Conservation (phyloP, 805 yeast genomes). For the Candida chauliodis region DNA sequence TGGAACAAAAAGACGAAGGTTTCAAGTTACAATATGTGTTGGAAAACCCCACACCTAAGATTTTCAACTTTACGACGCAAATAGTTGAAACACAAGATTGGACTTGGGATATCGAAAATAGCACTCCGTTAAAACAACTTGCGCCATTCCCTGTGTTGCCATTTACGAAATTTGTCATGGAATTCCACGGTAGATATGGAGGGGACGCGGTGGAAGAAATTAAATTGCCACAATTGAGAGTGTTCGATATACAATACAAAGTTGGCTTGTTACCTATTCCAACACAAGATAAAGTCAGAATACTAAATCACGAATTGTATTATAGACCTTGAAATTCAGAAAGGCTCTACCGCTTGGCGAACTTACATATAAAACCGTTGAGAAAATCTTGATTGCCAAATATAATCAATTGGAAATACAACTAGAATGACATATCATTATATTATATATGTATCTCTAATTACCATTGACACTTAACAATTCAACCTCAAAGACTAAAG, state of each 20-base stretch:
- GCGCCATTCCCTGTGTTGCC: conserved; percentile 56
- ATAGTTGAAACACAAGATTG: conserved; percentile 30
- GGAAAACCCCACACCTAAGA: conserved; percentile 73
- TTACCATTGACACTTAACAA: conserved; percentile 45
- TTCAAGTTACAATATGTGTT: conserved; percentile 43
- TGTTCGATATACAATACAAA: conserved; percentile 66
- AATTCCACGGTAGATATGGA: conserved; percentile 21
- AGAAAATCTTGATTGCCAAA: too few relatives aligned
- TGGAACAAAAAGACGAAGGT: conserved; percentile 14
- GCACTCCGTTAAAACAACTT: conserved; percentile 27
- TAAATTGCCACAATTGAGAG: conserved; percentile 58
- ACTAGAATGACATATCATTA: not conserved
- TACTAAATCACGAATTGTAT: conserved; percentile 13
- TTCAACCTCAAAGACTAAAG: conserved; percentile 83
- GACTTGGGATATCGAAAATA: conserved; percentile 21
- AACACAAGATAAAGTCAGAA: conserved; percentile 16
- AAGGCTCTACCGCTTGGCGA: too few relatives aligned
- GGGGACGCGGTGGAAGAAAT: conserved; percentile 8
- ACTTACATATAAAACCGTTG: too few relatives aligned
- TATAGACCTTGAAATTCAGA: not conserved
- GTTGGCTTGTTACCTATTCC: conserved; percentile 50
- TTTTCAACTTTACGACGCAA: conserved; percentile 58
- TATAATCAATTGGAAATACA: too few relatives aligned
- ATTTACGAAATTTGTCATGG: conserved; percentile 46
- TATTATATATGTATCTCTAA: not conserved